Evolutionary conservation across 2,329 filamentous ascomycete genomes (phyloP), one percentile per base, ranked within the genome.

Genomic region (Cladorrhinum sp.): DNA sequence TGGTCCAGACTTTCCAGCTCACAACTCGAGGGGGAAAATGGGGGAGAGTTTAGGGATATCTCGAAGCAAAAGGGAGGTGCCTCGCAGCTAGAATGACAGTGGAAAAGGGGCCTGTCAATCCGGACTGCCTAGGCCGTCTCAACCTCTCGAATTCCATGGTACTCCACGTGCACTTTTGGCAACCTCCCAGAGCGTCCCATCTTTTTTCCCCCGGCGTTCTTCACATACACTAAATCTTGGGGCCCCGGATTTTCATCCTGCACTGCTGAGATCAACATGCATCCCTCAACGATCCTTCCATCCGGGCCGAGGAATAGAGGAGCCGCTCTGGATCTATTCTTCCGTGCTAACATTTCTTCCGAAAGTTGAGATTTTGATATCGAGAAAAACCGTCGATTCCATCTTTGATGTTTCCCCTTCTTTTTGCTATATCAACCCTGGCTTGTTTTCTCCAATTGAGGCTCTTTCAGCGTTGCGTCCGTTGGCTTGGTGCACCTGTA

Each of bases 231-330:
- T 28, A 42, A 46, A 55, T n/a, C 16, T 23, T 18, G 53, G 53
- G 53, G 53, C 53, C 53, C 53, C 53, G 9, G 53, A 55, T 55
- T 55, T 7, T 26, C 21, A 33, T 48, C 53, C 10, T 55, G 53
- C 23, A 5, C 10, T 54, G 26, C 28, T 21, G 53, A 55, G 33
- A 36, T 36, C 33, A 36, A 9, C 53, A 33, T 36, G 53, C 53
- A 24, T 55, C 18, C 20, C 21, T 55, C 53, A 39, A 46, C 53
- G 24, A 42, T 33, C 42, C 36, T 55, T 36, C 53, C 33, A 36
- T 16, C 33, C 33, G 33, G 53, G 23, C 53, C 53, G 53, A 55
- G 53, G 53, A 55, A 24, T 20, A 26, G 9, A 49, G 46, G 46
- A 49, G 21, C n/a, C 46, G 3, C 46, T 24, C 53, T 55, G 53